These are phyloP conservation scores for Bathelium albidoporum DNA, from an alignment of 495 filamentous ascomycete species.

Conservation along the genomic window DNA sequence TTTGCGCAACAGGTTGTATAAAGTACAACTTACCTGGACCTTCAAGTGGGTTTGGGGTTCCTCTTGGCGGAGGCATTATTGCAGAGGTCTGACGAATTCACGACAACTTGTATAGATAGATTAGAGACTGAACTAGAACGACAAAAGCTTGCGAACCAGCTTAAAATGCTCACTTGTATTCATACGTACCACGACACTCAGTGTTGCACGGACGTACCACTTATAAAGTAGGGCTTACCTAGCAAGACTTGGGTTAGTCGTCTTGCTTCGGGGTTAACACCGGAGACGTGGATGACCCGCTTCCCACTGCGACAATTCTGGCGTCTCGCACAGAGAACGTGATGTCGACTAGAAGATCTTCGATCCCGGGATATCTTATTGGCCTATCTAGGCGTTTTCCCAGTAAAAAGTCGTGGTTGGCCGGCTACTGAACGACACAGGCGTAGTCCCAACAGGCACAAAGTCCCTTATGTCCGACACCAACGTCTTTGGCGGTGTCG, in stretches of 20 bases:
- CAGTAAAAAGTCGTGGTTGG: too few species aligned
- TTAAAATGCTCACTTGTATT: neutral
- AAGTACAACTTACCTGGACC: neutral
- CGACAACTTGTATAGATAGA: neutral
- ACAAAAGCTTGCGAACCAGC: neutral
- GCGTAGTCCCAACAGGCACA: too few species aligned
- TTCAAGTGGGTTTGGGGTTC: slow-evolving; percentile 1
- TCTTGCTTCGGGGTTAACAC: neutral
- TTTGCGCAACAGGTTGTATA: neutral
- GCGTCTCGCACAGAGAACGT: too few species aligned
- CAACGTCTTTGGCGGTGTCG: too few species aligned
- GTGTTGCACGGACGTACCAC: neutral
- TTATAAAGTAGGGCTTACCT: neutral
- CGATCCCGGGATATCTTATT: too few species aligned
- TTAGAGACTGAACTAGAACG: neutral
- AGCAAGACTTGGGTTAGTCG: neutral
- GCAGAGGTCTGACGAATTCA: neutral
- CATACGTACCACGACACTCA: too few species aligned
- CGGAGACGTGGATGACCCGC: slow-evolving; percentile 12
- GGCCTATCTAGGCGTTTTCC: too few species aligned
- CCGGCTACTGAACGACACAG: too few species aligned
- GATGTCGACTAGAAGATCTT: too few species aligned
- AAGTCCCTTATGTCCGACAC: too few species aligned
- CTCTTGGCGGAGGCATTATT: slow-evolving; percentile 1
- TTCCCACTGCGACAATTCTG: too few species aligned